phyloP scores from a whole-genome alignment of 2,329 filamentous ascomycete genomes.

The Stachybotrys chlorohalonatus region DNA sequence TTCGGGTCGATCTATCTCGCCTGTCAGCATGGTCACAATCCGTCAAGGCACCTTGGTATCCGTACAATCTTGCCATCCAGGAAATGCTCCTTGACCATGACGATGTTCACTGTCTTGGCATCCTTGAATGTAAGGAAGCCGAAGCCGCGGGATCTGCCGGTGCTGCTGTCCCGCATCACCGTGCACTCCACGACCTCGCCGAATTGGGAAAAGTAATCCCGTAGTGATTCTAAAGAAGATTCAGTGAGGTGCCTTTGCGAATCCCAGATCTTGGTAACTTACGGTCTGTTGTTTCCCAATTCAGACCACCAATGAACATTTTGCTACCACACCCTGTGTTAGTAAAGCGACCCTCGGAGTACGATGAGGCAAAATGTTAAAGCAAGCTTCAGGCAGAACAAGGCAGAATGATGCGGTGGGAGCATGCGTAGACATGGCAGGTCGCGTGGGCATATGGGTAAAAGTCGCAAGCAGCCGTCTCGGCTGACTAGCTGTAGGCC shows the following conservation, averaged over 20 bases:
- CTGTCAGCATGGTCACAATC: conserved; percentile 10
- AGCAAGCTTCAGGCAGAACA: background rate
- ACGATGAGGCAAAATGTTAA: background rate
- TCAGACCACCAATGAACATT: conserved; percentile 98
- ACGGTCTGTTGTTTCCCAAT: conserved; percentile 99
- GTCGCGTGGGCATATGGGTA: too few species aligned
- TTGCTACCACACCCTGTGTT: conserved; percentile 53
- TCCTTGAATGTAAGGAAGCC: conserved; percentile 98
- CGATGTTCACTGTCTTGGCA: conserved; percentile 94
- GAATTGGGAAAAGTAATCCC: conserved; percentile 96
- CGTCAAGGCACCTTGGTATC: background rate
- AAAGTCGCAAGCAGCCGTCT: too few species aligned
- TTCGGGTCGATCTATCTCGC: conserved; percentile 82
- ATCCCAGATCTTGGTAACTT: conserved; percentile 30
- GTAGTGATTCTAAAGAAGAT: conserved; percentile 67
- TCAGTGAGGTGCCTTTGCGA: background rate
- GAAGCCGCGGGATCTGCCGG: conserved; percentile 88
- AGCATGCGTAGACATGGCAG: too few species aligned
- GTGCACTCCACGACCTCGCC: conserved; percentile 97
- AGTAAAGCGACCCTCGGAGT: background rate
- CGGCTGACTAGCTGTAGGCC: too few species aligned
- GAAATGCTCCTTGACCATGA: conserved; percentile 99
- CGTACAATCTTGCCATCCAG: conserved; percentile 95
- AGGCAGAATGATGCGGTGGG: too few species aligned
- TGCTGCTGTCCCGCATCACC: conserved; percentile 96